Percentiles rank a stretch among this genome's conserved stretches.
Conservation (phyloP, 495 filamentous ascomycete genomes). For the Cudoniella acicularis region DNA sequence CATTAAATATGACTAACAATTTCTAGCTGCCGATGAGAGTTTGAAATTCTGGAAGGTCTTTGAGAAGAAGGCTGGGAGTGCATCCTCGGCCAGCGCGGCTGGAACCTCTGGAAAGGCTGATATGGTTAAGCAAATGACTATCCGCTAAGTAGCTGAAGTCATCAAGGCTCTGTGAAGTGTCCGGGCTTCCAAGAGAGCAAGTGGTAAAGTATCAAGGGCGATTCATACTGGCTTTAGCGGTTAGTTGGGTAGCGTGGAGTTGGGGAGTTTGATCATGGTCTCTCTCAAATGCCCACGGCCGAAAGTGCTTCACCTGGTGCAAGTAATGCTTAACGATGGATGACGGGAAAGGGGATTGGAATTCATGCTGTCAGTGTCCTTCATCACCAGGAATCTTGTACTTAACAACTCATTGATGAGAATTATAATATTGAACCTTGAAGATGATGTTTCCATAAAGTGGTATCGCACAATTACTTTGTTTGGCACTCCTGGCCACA, state of each 20-base stretch:
- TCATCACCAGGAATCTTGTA: conserved; percentile 13
- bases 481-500: no score
- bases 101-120: conserved; percentile 54
- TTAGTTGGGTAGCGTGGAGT: conserved; percentile 24
- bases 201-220: conserved; percentile 20
- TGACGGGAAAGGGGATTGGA: conserved; percentile 13
- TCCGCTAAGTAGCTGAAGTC: conserved; percentile 58
- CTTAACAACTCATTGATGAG: conserved; percentile 11
- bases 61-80: conserved; percentile 86
- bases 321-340: conserved; percentile 28
- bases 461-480: no score
- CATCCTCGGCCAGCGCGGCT: conserved; percentile 53
- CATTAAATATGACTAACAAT: conserved; percentile 29
- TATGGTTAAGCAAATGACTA: conserved; percentile 95
- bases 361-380: conserved; percentile 1
- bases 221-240: conserved; percentile 27
- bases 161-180: conserved; percentile 20
- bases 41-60: conserved; percentile 99
- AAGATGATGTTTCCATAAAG: no score
- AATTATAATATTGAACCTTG: conserved; percentile 9
- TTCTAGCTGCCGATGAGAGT: conserved; percentile 76
- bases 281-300: conserved; percentile 29
- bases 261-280: conserved; percentile 22
- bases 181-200: conserved; percentile 20
- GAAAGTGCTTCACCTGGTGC: conserved; percentile 33